Evolutionary conservation across 306 rosid genomes (phyloP), one percentile per base, ranked within the genome.

Genomic region (Vigna mungo): DNA sequence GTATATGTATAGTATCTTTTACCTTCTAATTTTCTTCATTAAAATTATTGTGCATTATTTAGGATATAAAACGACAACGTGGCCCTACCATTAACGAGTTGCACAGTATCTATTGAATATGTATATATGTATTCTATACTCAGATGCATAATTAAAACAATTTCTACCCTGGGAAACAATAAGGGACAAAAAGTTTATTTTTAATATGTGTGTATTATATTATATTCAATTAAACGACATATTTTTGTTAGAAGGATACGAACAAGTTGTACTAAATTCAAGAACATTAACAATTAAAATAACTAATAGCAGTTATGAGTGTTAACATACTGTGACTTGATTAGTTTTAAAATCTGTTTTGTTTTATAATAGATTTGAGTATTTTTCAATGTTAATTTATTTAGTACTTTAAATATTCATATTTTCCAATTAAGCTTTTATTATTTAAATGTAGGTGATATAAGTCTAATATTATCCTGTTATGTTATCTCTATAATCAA

Each of bases 41-140:
- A 44, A 72, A 72, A 64, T 62, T 51, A 80, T 59, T 39, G 43
- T 52, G 25, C 60, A 41, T 27, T 72, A 41, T 8, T 52, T 72
- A 53, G 48, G 37, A 73, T 64, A 74, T 67, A 64, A 66, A 74
- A 80, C 27, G 70, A 49, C 78, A 55, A 74, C 20, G 34, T 65
- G 84, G 55, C 69, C 75, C 79, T 9, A 80, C 78, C 55, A 53
- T 53, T 10, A 41, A 72, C 69, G 37, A 68, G 68, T 46, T 61
- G 30, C 47, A 63, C 25, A 62, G 71, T 71, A 41, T 78, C 21
- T 78, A 68, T 47, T 68, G 8, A 69, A 7, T 6, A 61, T 48
- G 49, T 18, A 4, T 34, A 25, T 25, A 2, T 25, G 27, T 25
- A 25, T 25, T 2, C 16, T 18, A 20, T 32, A 15, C 46, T 49